Base-by-base conservation (phyloP, 73 alveolate genomes). In the Diophrys sp. region DNA sequence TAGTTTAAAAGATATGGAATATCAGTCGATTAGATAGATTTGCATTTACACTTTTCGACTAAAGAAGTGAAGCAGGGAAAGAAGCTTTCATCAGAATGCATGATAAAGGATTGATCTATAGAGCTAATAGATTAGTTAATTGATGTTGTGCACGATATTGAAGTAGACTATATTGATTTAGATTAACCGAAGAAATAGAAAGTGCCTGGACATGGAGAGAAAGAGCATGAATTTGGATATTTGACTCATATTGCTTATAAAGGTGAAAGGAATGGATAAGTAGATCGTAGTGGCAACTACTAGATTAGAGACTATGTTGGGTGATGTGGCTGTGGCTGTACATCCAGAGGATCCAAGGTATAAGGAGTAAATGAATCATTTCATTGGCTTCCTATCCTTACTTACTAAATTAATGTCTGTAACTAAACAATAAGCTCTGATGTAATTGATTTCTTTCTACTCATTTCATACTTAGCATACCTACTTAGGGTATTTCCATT, bases 241-340 rank as follows among this genome's bases (percentile, higher is more conserved):
- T 88, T 93, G 68, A 95, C 95, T 27, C 95, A 94, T 67, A 94
- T 97, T 79, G 97, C 98, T 25, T 96, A 95, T 82, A 89, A 90
- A 75, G 79, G 95, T 23, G 90, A n/a, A 94, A 78, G 96, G 90
- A 30, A 84, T 97, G 34, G 84, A 87, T 66, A 91, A 89, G 78
- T 97, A 94, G 86, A 87, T 96, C 29, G 96, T 93, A 26, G 97
- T 91, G n/a, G 98, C 99, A 29, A 97, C 99, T 33, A 97, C 99
- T 11, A 95, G 99, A 69, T 80, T 97, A 28, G 99, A 96, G 91
- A 97, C 99, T 25, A 97, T 97, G 99, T 88, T 97, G 33, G 99
- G 99, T 56, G 99, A 97, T 90, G 94, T 94, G 26, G 99, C 99
- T 2, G 99, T 97, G 30, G 99, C 99, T 14, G 99, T 97, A n/a